Percentiles rank a stretch among this genome's conserved stretches.
Evolutionary conservation across 1,139 yeast species (phyloP).

Genomic region (Candida gigantensis): DNA sequence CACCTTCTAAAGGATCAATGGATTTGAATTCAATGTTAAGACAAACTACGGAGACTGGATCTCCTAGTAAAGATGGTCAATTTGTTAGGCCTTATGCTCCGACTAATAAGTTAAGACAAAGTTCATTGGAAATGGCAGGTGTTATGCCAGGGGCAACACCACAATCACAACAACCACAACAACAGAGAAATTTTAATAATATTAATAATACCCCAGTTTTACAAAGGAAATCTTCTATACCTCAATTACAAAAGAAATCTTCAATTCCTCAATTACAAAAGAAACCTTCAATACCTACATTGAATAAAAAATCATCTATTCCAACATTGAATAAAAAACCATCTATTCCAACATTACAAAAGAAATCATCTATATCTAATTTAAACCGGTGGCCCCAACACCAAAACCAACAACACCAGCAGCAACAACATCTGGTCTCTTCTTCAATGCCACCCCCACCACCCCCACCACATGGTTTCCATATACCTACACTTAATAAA

Average conservation of each 20-base stretch:
- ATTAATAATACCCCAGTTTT: neutral
- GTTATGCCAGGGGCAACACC: slow-evolving; percentile 20
- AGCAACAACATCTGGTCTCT: slow-evolving; percentile 19
- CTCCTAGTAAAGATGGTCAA: slow-evolving; percentile 20
- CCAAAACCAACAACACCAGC: no score
- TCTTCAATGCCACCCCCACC: slow-evolving; percentile 18
- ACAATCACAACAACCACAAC: slow-evolving; percentile 19
- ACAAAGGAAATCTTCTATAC: slow-evolving; percentile 11
- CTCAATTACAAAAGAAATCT: slow-evolving; percentile 18
- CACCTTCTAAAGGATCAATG: slow-evolving; percentile 44
- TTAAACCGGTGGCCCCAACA: slow-evolving; percentile 13
- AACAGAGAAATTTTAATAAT: no score
- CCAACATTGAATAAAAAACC: no score
- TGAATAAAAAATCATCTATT: slow-evolving; percentile 19
- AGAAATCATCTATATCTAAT: slow-evolving; percentile 21
- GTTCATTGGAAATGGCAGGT: slow-evolving; percentile 40
- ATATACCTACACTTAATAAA: slow-evolving; percentile 1
- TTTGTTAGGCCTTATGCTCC: slow-evolving; percentile 32
- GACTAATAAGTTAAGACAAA: slow-evolving; percentile 25
- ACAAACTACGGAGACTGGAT: slow-evolving; percentile 18
- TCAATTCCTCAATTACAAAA: slow-evolving; percentile 18
- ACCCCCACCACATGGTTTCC: slow-evolving; percentile 12
- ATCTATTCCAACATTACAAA: no score
- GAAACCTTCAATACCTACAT: slow-evolving; percentile 15
- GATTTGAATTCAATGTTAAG: slow-evolving; percentile 36